Conservation (phyloP, 2,329 filamentous ascomycete genomes). For the Phyllachora maydis region DNA sequence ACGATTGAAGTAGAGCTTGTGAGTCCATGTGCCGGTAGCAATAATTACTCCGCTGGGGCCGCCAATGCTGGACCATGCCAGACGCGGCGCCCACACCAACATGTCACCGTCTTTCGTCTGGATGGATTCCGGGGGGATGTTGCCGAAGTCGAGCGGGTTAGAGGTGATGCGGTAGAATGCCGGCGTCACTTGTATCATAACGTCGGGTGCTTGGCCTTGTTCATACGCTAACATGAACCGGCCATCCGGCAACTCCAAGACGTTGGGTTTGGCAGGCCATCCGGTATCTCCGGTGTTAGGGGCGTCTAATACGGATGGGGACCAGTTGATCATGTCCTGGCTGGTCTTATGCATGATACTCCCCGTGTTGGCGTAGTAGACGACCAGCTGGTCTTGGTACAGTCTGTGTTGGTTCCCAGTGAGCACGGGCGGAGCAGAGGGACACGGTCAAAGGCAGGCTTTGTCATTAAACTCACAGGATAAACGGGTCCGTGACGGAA, state of each 20-base stretch:
- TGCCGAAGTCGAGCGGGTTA: slow-evolving; percentile 16
- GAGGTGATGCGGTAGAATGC: slow-evolving; percentile 21
- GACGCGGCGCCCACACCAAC: slow-evolving; percentile 18
- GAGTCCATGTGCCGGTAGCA: slow-evolving; percentile 15
- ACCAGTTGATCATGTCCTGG: slow-evolving; percentile 38
- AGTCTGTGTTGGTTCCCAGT: slow-evolving; percentile 12
- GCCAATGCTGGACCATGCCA: slow-evolving; percentile 20
- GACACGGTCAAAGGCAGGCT: too few relatives aligned
- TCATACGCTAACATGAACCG: slow-evolving; percentile 45
- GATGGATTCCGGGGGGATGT: slow-evolving; percentile 12
- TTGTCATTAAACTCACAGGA: too few relatives aligned
- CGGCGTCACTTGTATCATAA: slow-evolving; percentile 11
- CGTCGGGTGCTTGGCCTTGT: slow-evolving; percentile 5
- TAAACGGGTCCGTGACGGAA: slow-evolving; percentile 54
- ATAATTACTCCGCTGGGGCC: slow-evolving; percentile 23
- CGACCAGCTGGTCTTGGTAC: slow-evolving; percentile 35
- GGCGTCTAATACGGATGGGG: slow-evolving; percentile 37
- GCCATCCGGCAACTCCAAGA: slow-evolving; percentile 33
- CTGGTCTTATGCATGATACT: slow-evolving; percentile 49
- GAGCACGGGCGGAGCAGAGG: not conserved
- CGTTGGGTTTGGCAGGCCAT: slow-evolving; percentile 47
- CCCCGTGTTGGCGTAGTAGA: slow-evolving; percentile 56
- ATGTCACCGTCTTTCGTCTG: slow-evolving; percentile 10
- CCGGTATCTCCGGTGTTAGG: slow-evolving; percentile 38
- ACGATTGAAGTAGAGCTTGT: slow-evolving; percentile 20